Conservation (phyloP, 306 rosid species). For the Rubus parviflorus region DNA sequence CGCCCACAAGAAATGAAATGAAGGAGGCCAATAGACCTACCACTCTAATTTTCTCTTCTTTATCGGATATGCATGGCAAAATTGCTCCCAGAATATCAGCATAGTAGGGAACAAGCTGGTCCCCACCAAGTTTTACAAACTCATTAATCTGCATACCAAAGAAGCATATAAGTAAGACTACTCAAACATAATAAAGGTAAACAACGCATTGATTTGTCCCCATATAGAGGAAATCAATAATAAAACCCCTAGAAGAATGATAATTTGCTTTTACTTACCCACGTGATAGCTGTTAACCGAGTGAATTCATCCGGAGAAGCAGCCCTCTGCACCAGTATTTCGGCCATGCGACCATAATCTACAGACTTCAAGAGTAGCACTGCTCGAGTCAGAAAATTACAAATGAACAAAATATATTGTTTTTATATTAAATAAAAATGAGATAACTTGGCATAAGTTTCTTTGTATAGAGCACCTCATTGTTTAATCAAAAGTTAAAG, state of each 20-base stretch:
- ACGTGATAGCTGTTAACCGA: constrained; percentile 89
- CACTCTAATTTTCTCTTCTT: constrained; percentile 99
- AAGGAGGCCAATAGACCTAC: constrained; percentile 43
- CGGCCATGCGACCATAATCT: constrained; percentile 99
- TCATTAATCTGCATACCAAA: constrained; percentile 69
- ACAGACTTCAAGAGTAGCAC: constrained; percentile 99
- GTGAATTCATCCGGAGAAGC: constrained; percentile 88
- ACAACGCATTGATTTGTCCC: not conserved
- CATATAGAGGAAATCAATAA: constrained; percentile 3
- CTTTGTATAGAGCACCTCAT: constrained; percentile 28
- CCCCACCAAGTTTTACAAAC: constrained; percentile 98
- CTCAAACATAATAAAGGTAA: not conserved
- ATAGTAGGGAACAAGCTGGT: constrained; percentile 95
- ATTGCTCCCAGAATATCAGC: constrained; percentile 96
- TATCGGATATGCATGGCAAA: constrained; percentile 97
- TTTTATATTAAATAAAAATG: constrained; percentile 26
- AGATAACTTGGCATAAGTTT: constrained; percentile 30
- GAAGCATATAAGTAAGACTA: constrained; percentile 18
- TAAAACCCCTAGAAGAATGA: not conserved
- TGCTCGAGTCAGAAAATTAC: constrained; percentile 94
- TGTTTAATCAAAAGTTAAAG: not conserved
- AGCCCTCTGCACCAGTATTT: constrained; percentile 94
- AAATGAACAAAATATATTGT: constrained; percentile 66
- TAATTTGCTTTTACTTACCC: constrained; percentile 56
- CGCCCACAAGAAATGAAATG: not conserved